phyloP scores from a whole-genome alignment of 805 yeast species.

The Kodamaea hsintzibuensis region DNA sequence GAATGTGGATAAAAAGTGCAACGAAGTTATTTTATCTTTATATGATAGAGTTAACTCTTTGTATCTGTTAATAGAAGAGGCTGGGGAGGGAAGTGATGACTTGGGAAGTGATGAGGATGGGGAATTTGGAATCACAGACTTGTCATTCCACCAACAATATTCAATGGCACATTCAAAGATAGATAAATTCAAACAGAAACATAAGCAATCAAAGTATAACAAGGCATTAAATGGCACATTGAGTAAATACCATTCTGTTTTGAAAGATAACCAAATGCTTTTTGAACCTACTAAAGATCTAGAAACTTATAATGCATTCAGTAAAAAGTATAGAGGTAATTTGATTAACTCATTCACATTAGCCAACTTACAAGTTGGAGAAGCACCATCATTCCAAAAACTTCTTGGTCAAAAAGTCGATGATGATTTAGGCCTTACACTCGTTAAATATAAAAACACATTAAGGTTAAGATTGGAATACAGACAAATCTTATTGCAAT shows the following conservation, averaged over 20 bases:
- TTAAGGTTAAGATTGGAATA: constrained; percentile 41
- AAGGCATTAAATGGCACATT: constrained; percentile 18
- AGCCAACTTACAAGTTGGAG: constrained; percentile 32
- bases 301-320: constrained; percentile 18
- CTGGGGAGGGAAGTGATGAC: constrained; percentile 13
- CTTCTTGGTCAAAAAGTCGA: constrained; percentile 16
- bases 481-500: constrained; percentile 38
- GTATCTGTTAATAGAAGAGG: constrained; percentile 13
- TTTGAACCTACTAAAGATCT: constrained; percentile 36
- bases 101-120: constrained; percentile 34
- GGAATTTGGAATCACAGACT: constrained; percentile 14
- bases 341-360: constrained; percentile 31
- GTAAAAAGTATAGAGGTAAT: constrained; percentile 21
- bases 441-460: constrained; percentile 33
- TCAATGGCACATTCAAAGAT: constrained; percentile 3
- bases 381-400: constrained; percentile 32
- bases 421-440: constrained; percentile 11
- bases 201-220: constrained; percentile 15
- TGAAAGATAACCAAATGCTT: constrained; percentile 34
- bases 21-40: constrained; percentile 29
- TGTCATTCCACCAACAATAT: constrained; percentile 1
- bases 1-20: constrained; percentile 20
- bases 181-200: constrained; percentile 20
- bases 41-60: constrained; percentile 29
- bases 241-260: constrained; percentile 18